Percentiles rank a stretch among this genome's conserved stretches.
These are phyloP conservation scores for Tricholoma hemisulphureum DNA, from an alignment of 768 basidiomycete genomes.

Conservation along the genomic window DNA sequence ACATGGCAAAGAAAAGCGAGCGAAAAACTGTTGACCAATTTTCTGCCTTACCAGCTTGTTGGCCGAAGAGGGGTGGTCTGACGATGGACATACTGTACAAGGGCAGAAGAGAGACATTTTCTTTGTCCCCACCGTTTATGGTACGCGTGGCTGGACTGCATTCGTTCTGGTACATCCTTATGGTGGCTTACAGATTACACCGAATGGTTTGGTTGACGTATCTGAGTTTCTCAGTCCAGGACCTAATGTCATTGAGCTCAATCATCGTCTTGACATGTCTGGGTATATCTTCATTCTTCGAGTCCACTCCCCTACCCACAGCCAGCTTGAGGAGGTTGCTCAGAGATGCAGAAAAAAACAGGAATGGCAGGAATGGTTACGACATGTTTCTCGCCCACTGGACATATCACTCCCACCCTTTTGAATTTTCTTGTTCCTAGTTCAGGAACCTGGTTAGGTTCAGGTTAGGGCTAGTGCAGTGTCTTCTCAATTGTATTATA, in stretches of 20 bases:
- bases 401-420: slow-evolving; percentile 19
- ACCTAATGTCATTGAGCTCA: slow-evolving; percentile 42
- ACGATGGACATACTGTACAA: slow-evolving; percentile 34
- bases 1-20: slow-evolving; percentile 26
- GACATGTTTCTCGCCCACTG: slow-evolving; percentile 32
- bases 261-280: slow-evolving; percentile 43
- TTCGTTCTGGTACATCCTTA: background rate
- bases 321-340: slow-evolving; percentile 40
- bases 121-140: slow-evolving; percentile 42
- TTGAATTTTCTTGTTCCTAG: background rate
- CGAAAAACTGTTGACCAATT: slow-evolving; percentile 20
- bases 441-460: too few species aligned
- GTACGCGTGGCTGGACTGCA: slow-evolving; percentile 21
- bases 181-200: slow-evolving; percentile 35
- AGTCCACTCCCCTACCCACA: slow-evolving; percentile 47
- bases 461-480: too few species aligned
- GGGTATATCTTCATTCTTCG: slow-evolving; percentile 46
- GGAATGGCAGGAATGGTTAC: slow-evolving; percentile 44
- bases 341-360: slow-evolving; percentile 30
- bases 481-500: too few species aligned
- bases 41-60: slow-evolving; percentile 32
- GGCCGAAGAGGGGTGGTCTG: slow-evolving; percentile 41
- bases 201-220: slow-evolving; percentile 51
- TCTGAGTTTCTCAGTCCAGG: slow-evolving; percentile 43
- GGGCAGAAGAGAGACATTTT: slow-evolving; percentile 27